Base-by-base conservation (phyloP, 1,284 basidiomycete species). In the Earliella scabrosa region DNA sequence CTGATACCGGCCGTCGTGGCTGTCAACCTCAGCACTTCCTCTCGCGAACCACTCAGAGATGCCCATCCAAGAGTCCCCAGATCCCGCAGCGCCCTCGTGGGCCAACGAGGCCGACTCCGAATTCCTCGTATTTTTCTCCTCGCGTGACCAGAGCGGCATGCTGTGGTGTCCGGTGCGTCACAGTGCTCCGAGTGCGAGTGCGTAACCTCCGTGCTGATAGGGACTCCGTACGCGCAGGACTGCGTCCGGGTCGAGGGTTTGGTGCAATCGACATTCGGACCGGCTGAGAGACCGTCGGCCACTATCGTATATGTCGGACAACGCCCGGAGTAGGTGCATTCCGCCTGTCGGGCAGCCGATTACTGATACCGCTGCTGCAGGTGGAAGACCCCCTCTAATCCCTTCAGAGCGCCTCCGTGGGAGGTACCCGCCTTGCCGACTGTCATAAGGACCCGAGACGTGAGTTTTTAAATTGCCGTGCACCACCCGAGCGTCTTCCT, bases 221-320 rank as follows among this genome's bases (percentile, higher is more conserved):
- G 59, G 59, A 23, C 44, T 1, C 3, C 38, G n/a, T 8, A 31
- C 18, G 49, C 44, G 36, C 63, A 94, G 92, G 92, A 94, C 68
- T 94, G 91, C 69, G 73, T 77, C 21, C 79, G 70, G 31, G 87
- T 95, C 26, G 90, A 94, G 57, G 66, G 72, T 1, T 61, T 82
- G 26, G 79, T 95, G 26, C 75, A 81, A 56, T 68, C 80, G 5
- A 78, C 79, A 0, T 93, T 93, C 61, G 73, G 73, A 16, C 65
- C 73, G 13, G 68, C 73, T 20, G 76, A 82, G 51, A 80, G 79
- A 20, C 88, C 88, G 20, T 77, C 80, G 26, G 90, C 80, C 10
- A 71, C 86, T 44, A 78, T 95, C 48, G 78, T 90, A 50, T 92
- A 90, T 69, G 89, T 93, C 51, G 93, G 92, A 7, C 80, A 86